phyloP scores from a whole-genome alignment of 2,329 filamentous ascomycete genomes.

The Venturia nashicola region DNA sequence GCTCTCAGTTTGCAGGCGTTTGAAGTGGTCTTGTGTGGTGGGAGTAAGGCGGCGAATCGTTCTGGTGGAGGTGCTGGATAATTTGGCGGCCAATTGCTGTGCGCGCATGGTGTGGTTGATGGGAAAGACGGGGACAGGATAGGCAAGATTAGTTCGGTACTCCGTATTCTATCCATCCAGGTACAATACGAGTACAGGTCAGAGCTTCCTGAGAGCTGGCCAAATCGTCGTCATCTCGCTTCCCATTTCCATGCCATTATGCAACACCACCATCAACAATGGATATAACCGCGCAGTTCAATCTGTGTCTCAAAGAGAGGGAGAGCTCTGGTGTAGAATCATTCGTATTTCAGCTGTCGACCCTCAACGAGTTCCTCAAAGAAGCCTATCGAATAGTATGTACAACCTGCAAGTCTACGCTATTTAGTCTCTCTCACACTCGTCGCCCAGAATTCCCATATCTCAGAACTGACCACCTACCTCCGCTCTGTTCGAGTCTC shows the following conservation, averaged over 20 bases:
- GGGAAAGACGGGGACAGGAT: background rate
- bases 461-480: slow-evolving; percentile 65
- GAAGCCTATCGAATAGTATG: slow-evolving; percentile 85
- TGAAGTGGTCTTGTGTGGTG: background rate
- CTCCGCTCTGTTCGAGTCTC: slow-evolving; percentile 74
- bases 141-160: no score
- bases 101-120: background rate
- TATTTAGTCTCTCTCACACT: slow-evolving; percentile 4
- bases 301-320: background rate
- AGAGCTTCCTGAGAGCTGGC: no score
- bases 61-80: background rate
- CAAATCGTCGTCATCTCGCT: no score
- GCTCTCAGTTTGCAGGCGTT: background rate
- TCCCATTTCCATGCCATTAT: no score
- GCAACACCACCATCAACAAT: background rate
- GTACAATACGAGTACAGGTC: no score
- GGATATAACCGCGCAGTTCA: slow-evolving; percentile 6
- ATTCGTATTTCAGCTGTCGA: slow-evolving; percentile 22
- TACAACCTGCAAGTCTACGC: slow-evolving; percentile 12
- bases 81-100: background rate
- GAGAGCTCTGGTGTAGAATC: background rate
- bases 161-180: no score
- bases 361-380: slow-evolving; percentile 75
- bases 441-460: slow-evolving; percentile 61
- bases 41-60: background rate